These are phyloP conservation scores for Aspergillus luchuensis DNA, from an alignment of 2,329 filamentous ascomycete genomes.

Conservation along the genomic window DNA sequence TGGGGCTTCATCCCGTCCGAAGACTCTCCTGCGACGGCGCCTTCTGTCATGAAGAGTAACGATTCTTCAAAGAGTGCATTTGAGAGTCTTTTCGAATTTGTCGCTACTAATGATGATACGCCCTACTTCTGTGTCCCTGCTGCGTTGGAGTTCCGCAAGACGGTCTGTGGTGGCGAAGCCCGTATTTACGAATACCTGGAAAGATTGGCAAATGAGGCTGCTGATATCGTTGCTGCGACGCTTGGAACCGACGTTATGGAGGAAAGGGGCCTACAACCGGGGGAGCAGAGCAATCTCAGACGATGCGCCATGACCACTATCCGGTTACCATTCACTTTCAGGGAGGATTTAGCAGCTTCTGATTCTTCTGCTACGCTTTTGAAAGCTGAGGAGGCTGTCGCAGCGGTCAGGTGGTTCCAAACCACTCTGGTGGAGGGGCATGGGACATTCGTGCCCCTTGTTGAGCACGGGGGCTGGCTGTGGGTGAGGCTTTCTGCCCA, in stretches of 20 bases:
- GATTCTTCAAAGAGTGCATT: constrained; percentile 49
- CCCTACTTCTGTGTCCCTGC: constrained; percentile 73
- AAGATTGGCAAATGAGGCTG: constrained; percentile 65
- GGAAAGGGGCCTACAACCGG: constrained; percentile 48
- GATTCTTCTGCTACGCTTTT: constrained; percentile 38
- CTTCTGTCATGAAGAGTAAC: constrained; percentile 50
- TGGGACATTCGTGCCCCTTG: constrained; percentile 70
- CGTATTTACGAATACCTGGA: constrained; percentile 66
- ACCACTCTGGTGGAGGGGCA: constrained; percentile 57
- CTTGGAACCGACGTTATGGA: constrained; percentile 74
- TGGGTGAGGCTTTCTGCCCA: constrained; percentile 79
- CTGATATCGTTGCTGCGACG: constrained; percentile 58
- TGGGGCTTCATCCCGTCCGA: constrained; percentile 64
- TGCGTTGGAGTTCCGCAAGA: constrained; percentile 69
- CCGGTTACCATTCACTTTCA: constrained; percentile 57
- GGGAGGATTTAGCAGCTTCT: too few species aligned
- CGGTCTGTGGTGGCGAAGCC: constrained; percentile 72
- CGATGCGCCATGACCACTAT: constrained; percentile 72
- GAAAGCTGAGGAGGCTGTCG: constrained; percentile 26
- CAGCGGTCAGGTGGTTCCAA: constrained; percentile 62
- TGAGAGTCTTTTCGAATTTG: constrained; percentile 71
- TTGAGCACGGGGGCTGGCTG: constrained; percentile 61
- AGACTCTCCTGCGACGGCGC: constrained; percentile 36
- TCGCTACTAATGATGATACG: constrained; percentile 72
- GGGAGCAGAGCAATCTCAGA: constrained; percentile 35